A percentile compares a stretch with the other conserved stretches of the same genome.
These are phyloP conservation scores for Apiospora kogelbergensis DNA, from an alignment of 2,329 filamentous ascomycete species.

Conservation along the genomic window DNA sequence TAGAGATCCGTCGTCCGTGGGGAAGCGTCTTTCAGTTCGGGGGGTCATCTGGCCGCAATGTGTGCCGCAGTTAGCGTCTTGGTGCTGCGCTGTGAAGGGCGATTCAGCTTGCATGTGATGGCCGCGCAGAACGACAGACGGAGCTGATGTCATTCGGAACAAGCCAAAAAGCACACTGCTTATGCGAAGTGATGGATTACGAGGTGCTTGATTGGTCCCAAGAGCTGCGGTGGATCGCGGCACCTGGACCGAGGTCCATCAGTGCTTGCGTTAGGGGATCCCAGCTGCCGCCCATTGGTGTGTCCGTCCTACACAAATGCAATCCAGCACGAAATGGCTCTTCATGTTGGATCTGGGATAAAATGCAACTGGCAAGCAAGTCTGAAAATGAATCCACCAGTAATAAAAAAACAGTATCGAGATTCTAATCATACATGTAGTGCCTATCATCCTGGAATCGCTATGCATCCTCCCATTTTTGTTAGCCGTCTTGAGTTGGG, in stretches of 20 bases:
- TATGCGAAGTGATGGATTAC: not conserved
- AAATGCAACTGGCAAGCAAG: no score
- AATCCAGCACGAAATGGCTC: not conserved
- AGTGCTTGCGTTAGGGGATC: not conserved
- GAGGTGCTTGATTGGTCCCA: not conserved
- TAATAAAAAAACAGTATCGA: no score
- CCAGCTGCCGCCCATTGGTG: not conserved
- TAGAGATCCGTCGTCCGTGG: not conserved
- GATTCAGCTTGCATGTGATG: slow-evolving; percentile 5
- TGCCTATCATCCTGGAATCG: not conserved
- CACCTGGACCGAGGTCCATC: not conserved
- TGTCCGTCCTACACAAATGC: not conserved
- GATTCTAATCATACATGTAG: no score
- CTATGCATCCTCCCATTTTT: not conserved
- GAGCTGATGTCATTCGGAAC: not conserved
- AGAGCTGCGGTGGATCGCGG: not conserved
- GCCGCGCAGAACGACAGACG: not conserved
- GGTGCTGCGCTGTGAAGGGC: not conserved
- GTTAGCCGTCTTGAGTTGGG: not conserved
- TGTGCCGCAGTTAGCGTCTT: not conserved
- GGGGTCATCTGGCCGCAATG: not conserved
- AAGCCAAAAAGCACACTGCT: not conserved
- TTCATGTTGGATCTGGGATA: no score
- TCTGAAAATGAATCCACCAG: no score
- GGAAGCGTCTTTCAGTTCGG: not conserved